Evolutionary conservation across 192 early-diverging fungal genomes (phyloP), one percentile per base, ranked within the genome.

Genomic region (Pilaira anomala): DNA sequence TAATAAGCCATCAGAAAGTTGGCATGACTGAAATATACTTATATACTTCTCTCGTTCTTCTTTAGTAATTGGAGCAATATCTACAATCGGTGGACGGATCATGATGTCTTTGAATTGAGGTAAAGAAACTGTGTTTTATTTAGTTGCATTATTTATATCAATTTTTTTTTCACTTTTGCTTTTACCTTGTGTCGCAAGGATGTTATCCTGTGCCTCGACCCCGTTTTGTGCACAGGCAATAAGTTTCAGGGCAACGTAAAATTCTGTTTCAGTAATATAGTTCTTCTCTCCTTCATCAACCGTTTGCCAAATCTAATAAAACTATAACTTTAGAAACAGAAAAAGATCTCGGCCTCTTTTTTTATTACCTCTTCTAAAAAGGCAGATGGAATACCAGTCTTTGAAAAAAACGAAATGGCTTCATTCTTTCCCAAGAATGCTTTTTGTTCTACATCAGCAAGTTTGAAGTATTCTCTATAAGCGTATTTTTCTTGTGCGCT

Each of bases 181-280:
- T 0, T 58, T 57, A 71, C 56, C 33, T 33, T 55, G 53, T 14
- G 58, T 52, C 9, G 41, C 42, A 48, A 65, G 57, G 14, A 64
- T 22, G 79, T 81, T 54, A 6, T 54, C 39, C 2, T 41, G 21
- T n/a, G 45, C 28, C 25, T 33, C 44, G 28, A n/a, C 49, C 18
- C 62, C 54, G 48, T 52, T 62, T 40, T 63, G 61, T 14, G 61
- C 55, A 36, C 61, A 69, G 48, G 60, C 60, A 69, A 97, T 94
- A 48, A 93, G 75, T 65, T 95, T 97, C 62, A 95, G 65, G 12
- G 89, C 89, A 22, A 86, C 81, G 52, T 72, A 77, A 72, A 97
- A 97, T 19, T 80, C 83, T 13, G 71, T 68, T 46, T 79, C 79
- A n/a, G 83, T 85, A 41, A 95, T 73, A 40, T 84, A 80, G 9